Evolutionary conservation across 306 rosid genomes (phyloP).

Genomic region (Psophocarpus tetragonolobus): DNA sequence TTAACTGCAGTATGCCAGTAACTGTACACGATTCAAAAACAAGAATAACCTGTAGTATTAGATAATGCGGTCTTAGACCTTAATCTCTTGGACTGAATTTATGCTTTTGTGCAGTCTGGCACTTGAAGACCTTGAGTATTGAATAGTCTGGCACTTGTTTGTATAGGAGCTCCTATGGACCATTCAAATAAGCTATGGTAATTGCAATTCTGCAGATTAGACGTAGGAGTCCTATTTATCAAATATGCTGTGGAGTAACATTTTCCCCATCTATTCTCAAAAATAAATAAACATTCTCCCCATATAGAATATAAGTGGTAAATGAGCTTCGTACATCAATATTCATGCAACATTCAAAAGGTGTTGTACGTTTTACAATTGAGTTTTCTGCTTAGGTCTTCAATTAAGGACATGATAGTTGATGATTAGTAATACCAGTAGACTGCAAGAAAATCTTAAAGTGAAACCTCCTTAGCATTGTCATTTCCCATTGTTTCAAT

Average conservation of each 20-base stretch:
- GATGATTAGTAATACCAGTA: not conserved
- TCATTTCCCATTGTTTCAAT: not conserved
- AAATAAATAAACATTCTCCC: too few relatives aligned
- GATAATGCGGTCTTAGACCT: too few relatives aligned
- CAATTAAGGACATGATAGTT: not conserved
- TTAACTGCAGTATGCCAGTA: not conserved
- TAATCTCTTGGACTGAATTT: too few relatives aligned
- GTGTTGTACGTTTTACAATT: not conserved
- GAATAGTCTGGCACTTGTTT: too few relatives aligned
- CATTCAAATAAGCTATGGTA: too few relatives aligned
- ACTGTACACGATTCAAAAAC: too few relatives aligned
- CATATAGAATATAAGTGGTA: too few relatives aligned
- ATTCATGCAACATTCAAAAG: not conserved
- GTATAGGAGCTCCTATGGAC: not conserved
- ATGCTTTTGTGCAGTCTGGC: not conserved
- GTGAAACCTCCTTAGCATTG: too few relatives aligned
- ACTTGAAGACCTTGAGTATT: not conserved
- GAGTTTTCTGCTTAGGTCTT: not conserved
- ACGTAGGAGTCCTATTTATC: not conserved
- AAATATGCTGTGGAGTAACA: not conserved
- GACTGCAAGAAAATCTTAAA: too few relatives aligned
- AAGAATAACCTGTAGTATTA: too few relatives aligned
- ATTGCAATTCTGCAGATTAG: not conserved
- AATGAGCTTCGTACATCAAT: not conserved
- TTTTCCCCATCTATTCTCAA: too few relatives aligned